Conservation (phyloP, 2,329 filamentous ascomycete genomes). For the Aspergillus sergii region DNA sequence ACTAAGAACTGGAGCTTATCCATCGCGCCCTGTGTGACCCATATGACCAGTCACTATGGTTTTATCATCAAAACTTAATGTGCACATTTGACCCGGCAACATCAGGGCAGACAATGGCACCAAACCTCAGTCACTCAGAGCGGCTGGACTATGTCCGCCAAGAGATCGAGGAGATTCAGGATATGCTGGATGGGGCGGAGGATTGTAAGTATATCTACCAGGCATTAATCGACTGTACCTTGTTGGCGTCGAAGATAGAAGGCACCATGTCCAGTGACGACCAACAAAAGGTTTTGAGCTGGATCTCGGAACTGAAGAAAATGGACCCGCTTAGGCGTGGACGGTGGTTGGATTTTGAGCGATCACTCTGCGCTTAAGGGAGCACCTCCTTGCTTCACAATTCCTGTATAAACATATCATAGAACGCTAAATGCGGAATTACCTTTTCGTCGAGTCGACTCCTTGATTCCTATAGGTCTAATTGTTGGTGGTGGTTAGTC, state of each 20-base stretch:
- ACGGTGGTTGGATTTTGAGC: conserved; percentile 73
- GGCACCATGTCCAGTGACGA: conserved; percentile 50
- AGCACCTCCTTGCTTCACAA: conserved; percentile 16
- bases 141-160: conserved; percentile 66
- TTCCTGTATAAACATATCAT: not conserved
- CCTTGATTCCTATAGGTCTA: not conserved
- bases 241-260: conserved; percentile 56
- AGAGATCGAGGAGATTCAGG: conserved; percentile 74
- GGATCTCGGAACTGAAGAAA: conserved; percentile 67
- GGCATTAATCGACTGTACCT: conserved; percentile 74
- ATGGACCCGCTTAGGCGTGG: conserved; percentile 75
- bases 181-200: conserved; percentile 65
- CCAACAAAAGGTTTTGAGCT: conserved; percentile 52
- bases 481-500: not conserved
- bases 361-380: conserved; percentile 38
- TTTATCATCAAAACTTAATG: conserved; percentile 90
- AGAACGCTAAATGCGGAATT: conserved; percentile 13
- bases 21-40: conserved; percentile 82
- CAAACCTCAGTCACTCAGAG: conserved; percentile 62
- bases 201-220: conserved; percentile 90
- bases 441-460: not conserved
- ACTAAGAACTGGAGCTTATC: conserved; percentile 71
- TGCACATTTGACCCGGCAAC: conserved; percentile 62
- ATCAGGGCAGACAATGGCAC: conserved; percentile 62
- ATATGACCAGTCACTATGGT: conserved; percentile 95